phyloP scores from a whole-genome alignment of 306 rosid genomes.

The Heteromeles arbutifolia region DNA sequence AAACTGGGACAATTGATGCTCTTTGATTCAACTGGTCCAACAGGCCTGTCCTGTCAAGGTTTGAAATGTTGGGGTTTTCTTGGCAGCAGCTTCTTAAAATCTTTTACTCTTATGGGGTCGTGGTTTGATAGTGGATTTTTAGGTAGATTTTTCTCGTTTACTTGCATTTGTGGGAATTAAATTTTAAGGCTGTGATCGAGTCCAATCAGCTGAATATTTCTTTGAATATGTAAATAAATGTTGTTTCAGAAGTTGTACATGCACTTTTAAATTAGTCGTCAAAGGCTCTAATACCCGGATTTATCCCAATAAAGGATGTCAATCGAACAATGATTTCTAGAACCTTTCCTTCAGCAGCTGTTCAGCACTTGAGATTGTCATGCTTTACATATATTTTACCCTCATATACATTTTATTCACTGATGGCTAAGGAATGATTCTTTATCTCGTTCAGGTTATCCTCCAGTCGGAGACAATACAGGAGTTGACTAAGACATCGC shows the following conservation, averaged over 20 bases:
- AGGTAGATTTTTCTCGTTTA: not conserved
- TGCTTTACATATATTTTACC: not conserved
- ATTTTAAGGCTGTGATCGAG: not conserved
- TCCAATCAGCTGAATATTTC: not conserved
- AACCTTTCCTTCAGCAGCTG: not conserved
- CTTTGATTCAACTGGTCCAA: not conserved
- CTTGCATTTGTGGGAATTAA: not conserved
- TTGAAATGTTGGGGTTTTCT: not conserved
- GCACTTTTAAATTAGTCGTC: not conserved
- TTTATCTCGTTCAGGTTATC: slow-evolving; percentile 50
- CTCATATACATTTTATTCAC: not conserved
- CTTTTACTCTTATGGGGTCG: too few species aligned
- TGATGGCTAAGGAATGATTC: not conserved
- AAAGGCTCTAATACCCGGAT: not conserved
- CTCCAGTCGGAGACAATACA: slow-evolving; percentile 96
- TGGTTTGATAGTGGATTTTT: not conserved
- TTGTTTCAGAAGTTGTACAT: not conserved
- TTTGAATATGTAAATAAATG: not conserved
- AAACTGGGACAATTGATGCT: not conserved
- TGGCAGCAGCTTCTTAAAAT: not conserved
- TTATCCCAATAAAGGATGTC: not conserved
- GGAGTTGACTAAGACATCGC: slow-evolving; percentile 83
- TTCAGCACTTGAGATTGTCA: not conserved
- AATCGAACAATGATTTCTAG: not conserved
- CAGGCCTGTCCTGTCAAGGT: not conserved